Evolutionary conservation across 768 basidiomycete species (phyloP).

Genomic region (Lactarius hengduanensis): DNA sequence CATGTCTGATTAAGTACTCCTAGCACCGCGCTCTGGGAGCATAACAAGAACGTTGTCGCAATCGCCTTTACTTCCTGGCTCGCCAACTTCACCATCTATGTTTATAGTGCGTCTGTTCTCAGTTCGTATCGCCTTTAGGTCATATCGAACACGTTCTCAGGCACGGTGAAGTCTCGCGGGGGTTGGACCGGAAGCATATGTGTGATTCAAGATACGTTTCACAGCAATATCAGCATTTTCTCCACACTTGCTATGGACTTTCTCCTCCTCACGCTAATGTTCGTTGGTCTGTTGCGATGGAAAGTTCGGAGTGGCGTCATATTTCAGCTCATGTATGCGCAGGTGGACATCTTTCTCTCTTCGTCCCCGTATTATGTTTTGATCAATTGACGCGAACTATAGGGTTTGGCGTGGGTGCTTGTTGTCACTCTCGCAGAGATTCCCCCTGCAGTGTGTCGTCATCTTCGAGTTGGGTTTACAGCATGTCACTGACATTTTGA

Average conservation of each 20-base stretch:
- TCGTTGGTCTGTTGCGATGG: constrained; percentile 15
- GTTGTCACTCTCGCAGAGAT: constrained; percentile 2
- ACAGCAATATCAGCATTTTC: background rate
- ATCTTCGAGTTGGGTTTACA: background rate
- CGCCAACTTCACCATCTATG: background rate
- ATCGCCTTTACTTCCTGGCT: background rate
- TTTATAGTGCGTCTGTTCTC: constrained; percentile 3
- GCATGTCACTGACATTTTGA: background rate
- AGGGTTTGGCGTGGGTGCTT: constrained; percentile 14
- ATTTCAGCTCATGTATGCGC: constrained; percentile 3
- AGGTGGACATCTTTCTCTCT: background rate
- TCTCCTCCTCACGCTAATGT: constrained; percentile 2
- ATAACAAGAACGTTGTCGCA: background rate
- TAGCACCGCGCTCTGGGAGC: constrained; percentile 16
- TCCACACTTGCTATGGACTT: constrained; percentile 7
- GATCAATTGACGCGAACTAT: background rate
- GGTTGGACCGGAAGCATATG: background rate
- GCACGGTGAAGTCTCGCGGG: background rate
- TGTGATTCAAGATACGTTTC: background rate
- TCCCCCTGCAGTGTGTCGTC: constrained; percentile 3
- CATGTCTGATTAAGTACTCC: background rate
- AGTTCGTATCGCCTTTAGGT: background rate
- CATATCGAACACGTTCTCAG: background rate
- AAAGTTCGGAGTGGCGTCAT: background rate
- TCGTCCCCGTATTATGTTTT: background rate